phyloP scores from a whole-genome alignment of 306 rosid species.

The Lablab purpureus region DNA sequence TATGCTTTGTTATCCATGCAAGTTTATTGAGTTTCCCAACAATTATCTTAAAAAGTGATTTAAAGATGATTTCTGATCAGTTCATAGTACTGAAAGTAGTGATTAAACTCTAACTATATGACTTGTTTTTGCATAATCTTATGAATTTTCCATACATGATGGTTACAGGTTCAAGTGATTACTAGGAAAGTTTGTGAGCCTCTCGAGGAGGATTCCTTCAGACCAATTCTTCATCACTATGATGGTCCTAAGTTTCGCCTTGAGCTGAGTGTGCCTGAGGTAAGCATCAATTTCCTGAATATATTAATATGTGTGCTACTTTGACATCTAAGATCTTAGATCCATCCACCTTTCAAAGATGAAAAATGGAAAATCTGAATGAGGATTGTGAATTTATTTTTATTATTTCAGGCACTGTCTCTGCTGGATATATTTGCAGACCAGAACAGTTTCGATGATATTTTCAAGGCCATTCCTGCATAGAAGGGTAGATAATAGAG shows the following conservation, averaged over 20 bases:
- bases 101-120: not conserved
- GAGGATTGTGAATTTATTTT: not conserved
- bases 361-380: too few species aligned
- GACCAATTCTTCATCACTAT: conserved; percentile 96
- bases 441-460: conserved; percentile 56
- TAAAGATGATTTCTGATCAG: not conserved
- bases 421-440: conserved; percentile 85
- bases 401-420: conserved; percentile 73
- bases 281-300: conserved; percentile 21
- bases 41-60: not conserved
- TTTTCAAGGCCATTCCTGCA: conserved; percentile 53
- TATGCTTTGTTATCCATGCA: not conserved
- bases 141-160: conserved; percentile 16
- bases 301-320: too few species aligned
- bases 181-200: conserved; percentile 86
- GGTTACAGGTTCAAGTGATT: conserved; percentile 71
- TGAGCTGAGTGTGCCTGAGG: conserved; percentile 84
- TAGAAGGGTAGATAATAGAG: conserved; percentile 41
- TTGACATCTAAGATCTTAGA: too few species aligned
- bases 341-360: too few species aligned
- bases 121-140: not conserved
- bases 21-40: not conserved
- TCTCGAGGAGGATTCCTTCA: conserved; percentile 90
- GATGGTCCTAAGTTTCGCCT: conserved; percentile 98
- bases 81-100: too few species aligned